A percentile compares a stretch with the other conserved stretches of the same genome.
These are phyloP conservation scores for Lactarius akahatsu DNA, from an alignment of 768 basidiomycete genomes.

Conservation along the genomic window DNA sequence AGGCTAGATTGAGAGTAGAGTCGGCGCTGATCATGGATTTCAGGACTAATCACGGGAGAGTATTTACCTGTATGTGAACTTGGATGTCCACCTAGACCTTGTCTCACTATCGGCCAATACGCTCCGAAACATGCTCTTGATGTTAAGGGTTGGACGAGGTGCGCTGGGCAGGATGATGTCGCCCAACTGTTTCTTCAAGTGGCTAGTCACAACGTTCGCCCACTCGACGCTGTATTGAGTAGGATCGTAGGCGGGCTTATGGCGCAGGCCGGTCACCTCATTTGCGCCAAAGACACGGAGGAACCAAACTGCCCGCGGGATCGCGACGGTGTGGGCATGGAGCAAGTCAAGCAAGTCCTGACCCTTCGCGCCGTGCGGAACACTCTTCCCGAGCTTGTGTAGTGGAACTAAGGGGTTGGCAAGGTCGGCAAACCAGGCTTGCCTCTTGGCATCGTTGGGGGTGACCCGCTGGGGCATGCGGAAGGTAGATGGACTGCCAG, in stretches of 20 bases:
- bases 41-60: background rate
- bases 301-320: constrained; percentile 85
- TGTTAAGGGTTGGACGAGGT: constrained; percentile 70
- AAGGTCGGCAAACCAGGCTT: constrained; percentile 80
- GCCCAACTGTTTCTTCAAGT: constrained; percentile 77
- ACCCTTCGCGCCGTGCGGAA: constrained; percentile 85
- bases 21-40: constrained; percentile 3
- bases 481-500: constrained; percentile 59
- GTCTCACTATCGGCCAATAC: constrained; percentile 69
- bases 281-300: constrained; percentile 84
- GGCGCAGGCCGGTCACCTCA: constrained; percentile 75
- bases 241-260: constrained; percentile 78
- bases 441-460: constrained; percentile 73
- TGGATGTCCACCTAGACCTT: constrained; percentile 73
- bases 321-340: constrained; percentile 72
- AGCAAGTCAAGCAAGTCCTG: constrained; percentile 79
- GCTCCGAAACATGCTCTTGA: constrained; percentile 83
- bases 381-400: constrained; percentile 77
- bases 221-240: constrained; percentile 83
- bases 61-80: constrained; percentile 72
- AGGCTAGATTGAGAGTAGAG: constrained; percentile 45
- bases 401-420: constrained; percentile 80
- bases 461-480: constrained; percentile 83
- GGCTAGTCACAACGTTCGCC: constrained; percentile 77
- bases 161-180: constrained; percentile 81